Evolutionary conservation across 2,329 filamentous ascomycete genomes (phyloP).

Genomic region (Neocatenulostroma microsporum): DNA sequence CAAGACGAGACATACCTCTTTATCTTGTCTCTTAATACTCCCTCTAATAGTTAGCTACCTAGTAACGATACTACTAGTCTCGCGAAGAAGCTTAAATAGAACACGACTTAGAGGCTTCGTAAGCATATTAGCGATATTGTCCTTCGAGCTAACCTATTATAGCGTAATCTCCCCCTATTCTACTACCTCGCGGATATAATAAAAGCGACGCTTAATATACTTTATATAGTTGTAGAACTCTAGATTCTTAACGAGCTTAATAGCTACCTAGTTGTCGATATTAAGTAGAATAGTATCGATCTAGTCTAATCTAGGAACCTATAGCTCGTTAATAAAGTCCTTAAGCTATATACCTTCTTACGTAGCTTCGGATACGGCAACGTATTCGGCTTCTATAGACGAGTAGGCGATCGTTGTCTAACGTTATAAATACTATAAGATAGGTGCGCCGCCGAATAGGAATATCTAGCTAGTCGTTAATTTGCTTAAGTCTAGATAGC

Average conservation of each 20-base stretch:
- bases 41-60: neutral
- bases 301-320: conserved; percentile 1
- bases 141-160: no score
- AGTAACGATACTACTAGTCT: conserved; percentile 1
- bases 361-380: neutral
- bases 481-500: neutral
- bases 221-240: conserved; percentile 3
- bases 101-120: no score
- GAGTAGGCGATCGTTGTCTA: conserved; percentile 1
- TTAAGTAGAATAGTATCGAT: conserved; percentile 3
- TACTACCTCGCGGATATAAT: neutral
- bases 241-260: conserved; percentile 1
- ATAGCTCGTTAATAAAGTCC: conserved; percentile 8
- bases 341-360: conserved; percentile 7
- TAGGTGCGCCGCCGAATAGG: conserved; percentile 4
- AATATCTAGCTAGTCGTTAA: conserved; percentile 7
- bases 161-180: neutral
- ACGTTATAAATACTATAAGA: conserved; percentile 5
- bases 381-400: conserved; percentile 8
- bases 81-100: no score
- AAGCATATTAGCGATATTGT: no score
- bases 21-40: conserved; percentile 2
- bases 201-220: conserved; percentile 1
- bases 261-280: conserved; percentile 6
- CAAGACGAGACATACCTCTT: no score